Conservation (phyloP, 768 basidiomycete species). For the Amanita phalloides region DNA sequence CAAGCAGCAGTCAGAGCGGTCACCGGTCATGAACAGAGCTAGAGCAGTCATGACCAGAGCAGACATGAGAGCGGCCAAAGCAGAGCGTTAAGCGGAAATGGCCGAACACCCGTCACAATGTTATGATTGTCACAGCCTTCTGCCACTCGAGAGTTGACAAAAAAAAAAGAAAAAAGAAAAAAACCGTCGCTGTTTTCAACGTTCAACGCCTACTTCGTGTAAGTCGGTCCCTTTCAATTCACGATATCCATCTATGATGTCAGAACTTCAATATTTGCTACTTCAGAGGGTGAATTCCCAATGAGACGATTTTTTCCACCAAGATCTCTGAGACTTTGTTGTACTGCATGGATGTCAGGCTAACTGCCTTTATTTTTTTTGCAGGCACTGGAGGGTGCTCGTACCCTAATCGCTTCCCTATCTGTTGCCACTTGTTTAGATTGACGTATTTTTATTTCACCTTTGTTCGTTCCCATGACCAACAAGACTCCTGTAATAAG, state of each 20-base stretch:
- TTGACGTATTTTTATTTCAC: not conserved
- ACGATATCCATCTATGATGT: conserved; percentile 20
- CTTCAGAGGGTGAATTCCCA: conserved; percentile 64
- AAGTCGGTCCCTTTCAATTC: not conserved
- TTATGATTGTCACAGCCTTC: no score
- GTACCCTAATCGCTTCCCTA: not conserved
- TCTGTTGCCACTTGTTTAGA: not conserved
- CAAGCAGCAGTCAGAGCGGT: no score
- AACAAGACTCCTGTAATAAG: conserved; percentile 54
- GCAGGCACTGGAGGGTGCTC: not conserved
- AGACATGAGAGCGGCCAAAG: no score
- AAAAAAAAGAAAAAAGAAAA: no score
- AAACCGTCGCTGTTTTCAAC: not conserved
- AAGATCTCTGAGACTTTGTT: conserved; percentile 56
- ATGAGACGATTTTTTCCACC: conserved; percentile 72
- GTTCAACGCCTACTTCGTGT: not conserved
- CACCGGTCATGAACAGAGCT: no score
- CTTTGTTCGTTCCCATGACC: not conserved
- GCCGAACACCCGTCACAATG: no score
- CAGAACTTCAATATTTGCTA: conserved; percentile 67
- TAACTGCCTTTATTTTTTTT: not conserved
- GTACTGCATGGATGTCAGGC: not conserved
- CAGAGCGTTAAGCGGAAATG: no score
- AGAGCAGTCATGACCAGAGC: no score
- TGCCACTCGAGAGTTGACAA: no score